Base-by-base conservation (phyloP, 2,329 filamentous ascomycete species). In the Pseudocercospora fuligena region DNA sequence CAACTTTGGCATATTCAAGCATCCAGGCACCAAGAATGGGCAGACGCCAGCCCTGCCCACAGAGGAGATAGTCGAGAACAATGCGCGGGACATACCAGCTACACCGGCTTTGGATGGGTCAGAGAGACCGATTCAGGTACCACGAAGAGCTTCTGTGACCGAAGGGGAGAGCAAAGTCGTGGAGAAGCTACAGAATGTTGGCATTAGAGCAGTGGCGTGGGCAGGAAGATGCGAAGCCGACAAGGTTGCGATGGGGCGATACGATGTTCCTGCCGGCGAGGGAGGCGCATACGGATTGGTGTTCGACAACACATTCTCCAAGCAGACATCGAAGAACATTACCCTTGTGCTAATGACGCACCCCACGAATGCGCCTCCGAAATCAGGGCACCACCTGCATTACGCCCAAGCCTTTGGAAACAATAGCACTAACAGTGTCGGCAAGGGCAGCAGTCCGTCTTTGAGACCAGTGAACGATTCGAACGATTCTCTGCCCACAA, bases 291-390 rank as follows among this genome's bases (percentile, higher is more conserved):
- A 97, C 78, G 95, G 94, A 64, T 84, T 99, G 68, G 93, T 98
- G 33, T 97, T 99, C 76, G 95, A 99, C 86, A 99, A 99, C 77
- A 99, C 95, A 29, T 99, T 99, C 78, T 97, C 94, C 67, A 98
- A 97, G 82, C 92, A 90, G 79, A 90, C 92, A 49, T 95, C 94
- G 61, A 99, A 99, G 82, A 97, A 91, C 31, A 93, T 93, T 21
- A 98, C 94, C 7, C 92, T 99, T 75, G 94, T 97, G 40, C 88
- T 99, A 61, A 87, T 98, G 78, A 98, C 93, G 46, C 97, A 98
- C 75, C 94, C 94, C 9, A 94, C 93, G 40, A 91, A 90, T 72
- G 87, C 89, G 5, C 88, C 92, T 36, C 92, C 92, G 0, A 92
- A 92, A 75, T 89, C 89, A 16, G 89, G 89, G 3, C 88, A 90